A percentile compares a stretch with the other conserved stretches of the same genome.
These are phyloP conservation scores for Calonectria leucothoes DNA, from an alignment of 2,329 filamentous ascomycete genomes.

Conservation along the genomic window DNA sequence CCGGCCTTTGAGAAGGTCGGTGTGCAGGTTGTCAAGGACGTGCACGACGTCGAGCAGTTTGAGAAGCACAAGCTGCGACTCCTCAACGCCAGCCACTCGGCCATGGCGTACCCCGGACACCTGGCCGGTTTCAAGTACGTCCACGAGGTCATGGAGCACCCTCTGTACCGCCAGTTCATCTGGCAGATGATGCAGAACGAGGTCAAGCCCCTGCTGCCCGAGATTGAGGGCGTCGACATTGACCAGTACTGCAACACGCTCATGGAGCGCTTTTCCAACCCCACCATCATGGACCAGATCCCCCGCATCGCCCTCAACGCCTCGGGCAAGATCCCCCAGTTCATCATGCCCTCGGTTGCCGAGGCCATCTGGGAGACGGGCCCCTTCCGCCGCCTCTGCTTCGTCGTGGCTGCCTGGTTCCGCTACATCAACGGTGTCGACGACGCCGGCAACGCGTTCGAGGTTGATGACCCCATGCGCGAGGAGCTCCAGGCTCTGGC, in stretches of 20 bases:
- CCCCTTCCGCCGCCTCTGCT: constrained; percentile 60
- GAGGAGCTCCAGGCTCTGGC: constrained; percentile 60
- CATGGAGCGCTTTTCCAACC: constrained; percentile 66
- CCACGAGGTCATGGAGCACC: constrained; percentile 64
- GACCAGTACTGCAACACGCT: constrained; percentile 65
- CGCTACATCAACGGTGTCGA: constrained; percentile 62
- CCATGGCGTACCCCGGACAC: constrained; percentile 62
- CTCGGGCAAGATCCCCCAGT: constrained; percentile 66
- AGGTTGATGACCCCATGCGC: constrained; percentile 60
- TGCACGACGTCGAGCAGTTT: constrained; percentile 65
- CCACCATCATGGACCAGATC: constrained; percentile 66
- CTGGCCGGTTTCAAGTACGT: constrained; percentile 65
- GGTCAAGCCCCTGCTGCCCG: constrained; percentile 63
- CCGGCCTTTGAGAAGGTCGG: constrained; percentile 64
- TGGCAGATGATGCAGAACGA: constrained; percentile 68
- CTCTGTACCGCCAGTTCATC: constrained; percentile 58
- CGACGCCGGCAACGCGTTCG: constrained; percentile 56
- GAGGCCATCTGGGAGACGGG: constrained; percentile 58
- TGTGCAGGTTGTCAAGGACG: constrained; percentile 62
- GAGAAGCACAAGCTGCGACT: constrained; percentile 68
- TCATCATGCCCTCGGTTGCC: constrained; percentile 61
- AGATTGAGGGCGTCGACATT: constrained; percentile 61
- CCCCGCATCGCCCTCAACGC: constrained; percentile 63
- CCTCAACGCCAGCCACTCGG: constrained; percentile 64
- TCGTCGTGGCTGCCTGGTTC: constrained; percentile 63